These are phyloP conservation scores for Pistacia integerrima DNA, from an alignment of 345 rosid genomes.

Conservation along the genomic window DNA sequence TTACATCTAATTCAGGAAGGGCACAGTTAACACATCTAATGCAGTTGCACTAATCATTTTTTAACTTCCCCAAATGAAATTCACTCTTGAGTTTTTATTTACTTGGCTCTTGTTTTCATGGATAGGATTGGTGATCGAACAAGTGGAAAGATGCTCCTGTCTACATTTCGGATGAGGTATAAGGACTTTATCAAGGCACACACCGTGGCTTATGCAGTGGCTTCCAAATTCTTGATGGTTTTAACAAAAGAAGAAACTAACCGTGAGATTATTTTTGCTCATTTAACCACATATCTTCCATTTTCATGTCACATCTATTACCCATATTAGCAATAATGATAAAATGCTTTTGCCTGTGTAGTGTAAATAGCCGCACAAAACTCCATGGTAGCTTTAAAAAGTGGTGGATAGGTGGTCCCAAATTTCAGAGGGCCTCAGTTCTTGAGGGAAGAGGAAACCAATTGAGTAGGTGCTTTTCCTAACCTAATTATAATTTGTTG, in stretches of 20 bases:
- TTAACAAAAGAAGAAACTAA: conserved; percentile 50
- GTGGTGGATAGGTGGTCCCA: conserved; percentile 82
- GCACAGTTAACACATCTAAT: not conserved
- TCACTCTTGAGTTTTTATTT: no score
- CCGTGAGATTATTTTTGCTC: conserved; percentile 2
- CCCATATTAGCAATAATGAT: not conserved
- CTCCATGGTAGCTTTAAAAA: conserved; percentile 64
- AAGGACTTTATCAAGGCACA: conserved; percentile 81
- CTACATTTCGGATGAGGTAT: conserved; percentile 71
- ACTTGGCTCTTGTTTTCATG: not conserved
- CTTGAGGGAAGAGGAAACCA: conserved; percentile 79
- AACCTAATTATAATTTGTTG: not conserved
- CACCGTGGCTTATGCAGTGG: conserved; percentile 58
- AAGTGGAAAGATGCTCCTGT: conserved; percentile 62
- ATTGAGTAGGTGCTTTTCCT: conserved; percentile 29
- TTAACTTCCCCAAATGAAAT: no score
- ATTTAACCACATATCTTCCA: conserved; percentile 2
- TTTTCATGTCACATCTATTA: not conserved
- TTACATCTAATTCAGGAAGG: not conserved
- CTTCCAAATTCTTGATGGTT: conserved; percentile 55
- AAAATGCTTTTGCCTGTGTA: conserved; percentile 23
- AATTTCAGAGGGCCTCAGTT: conserved; percentile 80
- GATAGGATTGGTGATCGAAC: conserved; percentile 66
- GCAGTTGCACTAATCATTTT: no score
- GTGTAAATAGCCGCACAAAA: conserved; percentile 84